Evolutionary conservation across 2,329 filamentous ascomycete species (phyloP), one percentile per base, ranked within the genome.

Genomic region (Epichloe festucae): DNA sequence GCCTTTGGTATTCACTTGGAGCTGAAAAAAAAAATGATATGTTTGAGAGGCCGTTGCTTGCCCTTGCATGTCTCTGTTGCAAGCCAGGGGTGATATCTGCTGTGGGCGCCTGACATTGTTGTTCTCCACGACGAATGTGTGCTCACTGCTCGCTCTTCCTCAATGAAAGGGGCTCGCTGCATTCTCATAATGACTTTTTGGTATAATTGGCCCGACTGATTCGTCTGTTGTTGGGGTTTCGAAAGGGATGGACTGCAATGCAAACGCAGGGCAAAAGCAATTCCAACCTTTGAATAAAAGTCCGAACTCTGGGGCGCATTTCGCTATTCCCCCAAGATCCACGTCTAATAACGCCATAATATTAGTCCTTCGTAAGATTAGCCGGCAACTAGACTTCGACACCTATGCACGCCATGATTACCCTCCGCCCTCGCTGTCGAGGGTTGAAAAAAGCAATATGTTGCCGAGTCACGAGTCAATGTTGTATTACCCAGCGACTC

Each of bases 61-160:
- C 55, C 55, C 55, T 55, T 56, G 55, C 55, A 53, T 56, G 55
- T 55, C 55, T 53, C 55, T 53, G 47, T 31, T 53, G 53, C 49
- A 52, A 41, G 51, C 51, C 51, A 45, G 49, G 49, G 52, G 40
- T 50, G 50, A 38, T 27, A 6, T 36, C 19, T 31, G 41, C 19
- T 31, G 41, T 39, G 34, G 34, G 27, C 19, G 40, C 40, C 15
- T 5, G 48, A 44, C 12, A 17, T 8, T 35, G 27, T 43, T 49
- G 35, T 39, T 35, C 27, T 21, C 8, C 17, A 14, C 17, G n/a
- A 17, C 36, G 36, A 41, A 43, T 43, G 41, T 23, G 36, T 43
- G 12, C 41, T 43, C 41, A 43, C 41, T 42, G 40, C 40, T 21
- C 36, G 6, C 15, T 39, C 36, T n/a, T 14, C n/a, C 6, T 39